Conservation (phyloP, 768 basidiomycete species). For the Russula earlei region DNA sequence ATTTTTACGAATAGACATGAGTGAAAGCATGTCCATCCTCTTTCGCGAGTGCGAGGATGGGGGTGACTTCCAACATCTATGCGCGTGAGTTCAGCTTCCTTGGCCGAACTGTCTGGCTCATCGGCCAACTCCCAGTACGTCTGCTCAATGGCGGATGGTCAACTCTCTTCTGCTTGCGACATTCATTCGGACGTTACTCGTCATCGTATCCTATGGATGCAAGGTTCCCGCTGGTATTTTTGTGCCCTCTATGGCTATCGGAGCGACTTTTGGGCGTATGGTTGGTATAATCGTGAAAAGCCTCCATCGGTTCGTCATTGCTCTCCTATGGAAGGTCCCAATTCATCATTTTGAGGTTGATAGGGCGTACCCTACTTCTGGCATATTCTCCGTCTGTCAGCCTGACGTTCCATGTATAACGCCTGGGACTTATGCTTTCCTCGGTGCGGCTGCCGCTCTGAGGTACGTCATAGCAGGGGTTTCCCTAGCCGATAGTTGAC, state of each 20-base stretch:
- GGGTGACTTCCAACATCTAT: conserved; percentile 81
- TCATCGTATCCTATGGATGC: conserved; percentile 89
- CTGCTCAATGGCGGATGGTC: conserved; percentile 89
- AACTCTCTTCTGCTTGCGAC: conserved; percentile 90
- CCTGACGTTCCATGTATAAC: conserved; percentile 96
- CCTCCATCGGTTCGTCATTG: conserved; percentile 56
- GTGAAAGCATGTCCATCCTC: conserved; percentile 86
- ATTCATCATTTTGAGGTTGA: conserved; percentile 1
- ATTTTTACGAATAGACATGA: conserved; percentile 96
- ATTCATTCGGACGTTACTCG: conserved; percentile 74
- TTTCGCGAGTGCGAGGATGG: conserved; percentile 96
- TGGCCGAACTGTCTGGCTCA: conserved; percentile 2
- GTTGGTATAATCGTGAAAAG: conserved; percentile 95
- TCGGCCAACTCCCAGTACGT: conserved; percentile 43
- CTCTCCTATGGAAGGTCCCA: not conserved
- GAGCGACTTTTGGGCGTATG: conserved; percentile 96
- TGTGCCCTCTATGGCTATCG: conserved; percentile 97
- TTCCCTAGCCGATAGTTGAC: not conserved
- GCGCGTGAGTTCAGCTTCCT: conserved; percentile 62
- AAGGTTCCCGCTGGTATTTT: conserved; percentile 98
- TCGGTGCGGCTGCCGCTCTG: conserved; percentile 92
- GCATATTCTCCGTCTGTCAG: conserved; percentile 83
- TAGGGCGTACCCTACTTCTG: conserved; percentile 74
- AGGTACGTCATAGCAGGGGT: conserved; percentile 41
- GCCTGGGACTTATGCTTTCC: conserved; percentile 94